Conservation (phyloP, 2,329 filamentous ascomycete genomes). For the Teratosphaeria nubilosa region DNA sequence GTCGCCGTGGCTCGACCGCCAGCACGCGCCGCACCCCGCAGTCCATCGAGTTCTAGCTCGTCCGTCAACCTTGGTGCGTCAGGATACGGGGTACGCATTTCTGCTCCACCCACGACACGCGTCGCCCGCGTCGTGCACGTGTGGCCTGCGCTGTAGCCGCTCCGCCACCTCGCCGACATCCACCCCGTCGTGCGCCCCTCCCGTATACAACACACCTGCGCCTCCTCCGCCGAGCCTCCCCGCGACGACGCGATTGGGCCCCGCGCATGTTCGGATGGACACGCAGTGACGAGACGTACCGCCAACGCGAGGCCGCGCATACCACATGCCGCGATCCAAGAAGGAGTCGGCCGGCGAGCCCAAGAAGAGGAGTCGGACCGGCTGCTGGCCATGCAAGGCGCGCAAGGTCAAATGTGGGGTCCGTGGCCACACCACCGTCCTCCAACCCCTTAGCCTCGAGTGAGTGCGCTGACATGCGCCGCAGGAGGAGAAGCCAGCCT, state of each 20-base stretch:
- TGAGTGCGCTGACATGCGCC: not conserved
- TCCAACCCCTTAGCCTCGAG: not conserved
- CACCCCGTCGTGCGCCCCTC: not conserved
- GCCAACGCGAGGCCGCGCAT: not conserved
- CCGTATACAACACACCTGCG: no score
- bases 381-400: slow-evolving; percentile 68
- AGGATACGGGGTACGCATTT: not conserved
- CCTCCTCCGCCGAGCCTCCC: no score
- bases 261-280: not conserved
- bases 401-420: slow-evolving; percentile 68
- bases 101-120: not conserved
- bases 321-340: slow-evolving; percentile 54
- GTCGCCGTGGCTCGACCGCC: not conserved
- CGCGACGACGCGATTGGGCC: not conserved
- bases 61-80: not conserved
- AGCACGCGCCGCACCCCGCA: not conserved
- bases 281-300: not conserved
- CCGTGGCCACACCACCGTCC: not conserved
- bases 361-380: slow-evolving; percentile 57
- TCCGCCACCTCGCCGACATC: not conserved
- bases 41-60: no score
- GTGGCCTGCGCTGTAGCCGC: not conserved
- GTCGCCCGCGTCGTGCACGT: not conserved
- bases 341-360: slow-evolving; percentile 53
- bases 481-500: slow-evolving; percentile 59